Base-by-base conservation (phyloP, 1,284 basidiomycete genomes). In the Rhodotorula sp. region DNA sequence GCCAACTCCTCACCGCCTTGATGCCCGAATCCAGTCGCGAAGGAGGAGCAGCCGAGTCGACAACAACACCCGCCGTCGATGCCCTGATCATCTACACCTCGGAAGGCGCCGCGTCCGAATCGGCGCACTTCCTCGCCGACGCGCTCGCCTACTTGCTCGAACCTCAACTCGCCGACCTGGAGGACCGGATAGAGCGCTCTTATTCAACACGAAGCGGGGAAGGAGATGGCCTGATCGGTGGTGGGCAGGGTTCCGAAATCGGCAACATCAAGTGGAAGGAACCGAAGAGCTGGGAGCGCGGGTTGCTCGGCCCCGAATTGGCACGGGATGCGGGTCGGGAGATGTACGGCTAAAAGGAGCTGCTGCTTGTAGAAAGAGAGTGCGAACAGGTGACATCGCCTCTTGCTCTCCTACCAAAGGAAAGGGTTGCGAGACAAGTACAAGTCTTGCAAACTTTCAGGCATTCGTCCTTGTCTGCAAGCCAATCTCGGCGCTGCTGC, bases 261-360 rank as follows among this genome's bases (percentile, higher is more conserved):
- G 55, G 48, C 4, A 20, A 6, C n/a, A 33, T 42, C 18, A 49
- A 3, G 37, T 75, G 73, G 73, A 64, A 48, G 46, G 56, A 66
- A 24, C 73, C 73, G 51, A 60, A 30, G 60, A 72, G 71, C 29
- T 75, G 73, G 73, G 68, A 64, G 60, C 30, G 33, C 8, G 73
- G 73, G 7, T 51, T 75, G 64, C 61, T 70, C 56, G 73, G 73
- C 0, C 44, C 59, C 1, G 68, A 66, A 42, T 26, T 75, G 56
- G 57, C 33, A 8, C 33, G 62, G 44, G 67, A 64, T 6, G 53
- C 51, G 15, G 61, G 64, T 8, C 44, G 53, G 14, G 71, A 73
- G 44, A 61, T 75, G 64, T 75, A 62, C 48, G 71, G 73, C 15
- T 75, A 51, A 44, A 5, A 17, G 59, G 6, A 18, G 48, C 18